A percentile compares a stretch with the other conserved stretches of the same genome.
These are phyloP conservation scores for Saccharomyces hybrid DNA, from an alignment of 1,139 yeast species.

Conservation along the genomic window DNA sequence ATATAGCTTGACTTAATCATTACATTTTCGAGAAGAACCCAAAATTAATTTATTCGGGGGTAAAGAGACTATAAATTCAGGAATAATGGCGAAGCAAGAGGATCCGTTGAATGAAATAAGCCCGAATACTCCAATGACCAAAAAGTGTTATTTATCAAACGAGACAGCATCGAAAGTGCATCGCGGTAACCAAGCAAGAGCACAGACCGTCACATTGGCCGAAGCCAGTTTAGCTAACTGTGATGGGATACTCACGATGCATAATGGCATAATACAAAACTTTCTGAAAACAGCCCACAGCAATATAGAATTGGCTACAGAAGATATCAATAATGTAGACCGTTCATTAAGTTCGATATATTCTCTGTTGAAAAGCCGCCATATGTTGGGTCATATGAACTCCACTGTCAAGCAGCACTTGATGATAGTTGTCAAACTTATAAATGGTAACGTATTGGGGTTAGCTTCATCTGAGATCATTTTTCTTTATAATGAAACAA, in stretches of 20 bases:
- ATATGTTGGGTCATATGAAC: conserved; percentile 14
- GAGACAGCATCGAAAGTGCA: neutral
- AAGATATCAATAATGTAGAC: conserved; percentile 1
- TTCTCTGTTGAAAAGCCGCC: conserved; percentile 12
- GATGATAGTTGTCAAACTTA: conserved; percentile 19
- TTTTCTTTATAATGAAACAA: conserved; percentile 22
- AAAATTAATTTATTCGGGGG: neutral
- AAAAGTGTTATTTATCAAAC: neutral
- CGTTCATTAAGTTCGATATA: conserved; percentile 8
- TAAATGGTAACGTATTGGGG: conserved; percentile 11
- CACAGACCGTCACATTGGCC: neutral
- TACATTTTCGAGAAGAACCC: neutral
- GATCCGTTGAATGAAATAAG: conserved; percentile 23
- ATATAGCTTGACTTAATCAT: neutral
- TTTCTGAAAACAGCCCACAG: neutral
- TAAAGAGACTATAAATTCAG: neutral
- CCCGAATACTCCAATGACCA: conserved; percentile 15
- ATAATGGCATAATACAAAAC: neutral
- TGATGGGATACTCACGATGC: neutral
- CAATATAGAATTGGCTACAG: neutral
- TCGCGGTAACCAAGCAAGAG: conserved; percentile 2
- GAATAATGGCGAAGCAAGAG: conserved; percentile 16
- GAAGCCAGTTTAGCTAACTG: neutral
- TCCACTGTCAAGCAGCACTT: conserved; percentile 21
- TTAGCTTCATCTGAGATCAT: conserved; percentile 17